phyloP scores from a whole-genome alignment of 805 yeast species.

The Starmerella lactis-condensi region DNA sequence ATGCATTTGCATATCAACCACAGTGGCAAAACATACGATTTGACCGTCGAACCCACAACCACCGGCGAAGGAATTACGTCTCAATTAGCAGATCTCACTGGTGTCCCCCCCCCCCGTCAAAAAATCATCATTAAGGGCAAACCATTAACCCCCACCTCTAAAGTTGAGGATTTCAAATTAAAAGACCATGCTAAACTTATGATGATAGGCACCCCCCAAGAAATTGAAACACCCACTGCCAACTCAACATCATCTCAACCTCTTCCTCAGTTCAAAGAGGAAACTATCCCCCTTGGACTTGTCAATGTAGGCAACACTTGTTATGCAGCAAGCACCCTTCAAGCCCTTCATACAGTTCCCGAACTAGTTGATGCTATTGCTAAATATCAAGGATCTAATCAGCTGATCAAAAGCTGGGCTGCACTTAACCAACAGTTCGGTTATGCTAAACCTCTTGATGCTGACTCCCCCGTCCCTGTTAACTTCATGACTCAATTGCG shows the following conservation, averaged over 20 bases:
- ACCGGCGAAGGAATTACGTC: constrained; percentile 47
- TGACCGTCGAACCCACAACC: constrained; percentile 34
- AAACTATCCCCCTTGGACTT: constrained; percentile 41
- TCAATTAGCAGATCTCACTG: constrained; percentile 53
- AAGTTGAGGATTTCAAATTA: constrained; percentile 33
- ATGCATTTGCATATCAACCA: constrained; percentile 36
- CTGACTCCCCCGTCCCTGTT: constrained; percentile 43
- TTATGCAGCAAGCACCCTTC: constrained; percentile 54
- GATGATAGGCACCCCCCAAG: constrained; percentile 74
- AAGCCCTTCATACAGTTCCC: constrained; percentile 31
- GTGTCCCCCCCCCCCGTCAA: constrained; percentile 76
- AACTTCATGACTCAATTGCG: constrained; percentile 39
- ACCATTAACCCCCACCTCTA: constrained; percentile 56
- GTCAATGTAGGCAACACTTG: constrained; percentile 61
- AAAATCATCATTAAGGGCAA: constrained; percentile 82
- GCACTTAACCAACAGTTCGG: constrained; percentile 21
- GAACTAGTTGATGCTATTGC: constrained; percentile 33
- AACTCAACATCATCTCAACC: constrained; percentile 31
- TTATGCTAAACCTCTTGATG: constrained; percentile 12
- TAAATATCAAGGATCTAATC: constrained; percentile 24
- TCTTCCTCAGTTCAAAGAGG: constrained; percentile 23
- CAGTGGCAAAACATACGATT: constrained; percentile 46
- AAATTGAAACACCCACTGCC: constrained; percentile 21
- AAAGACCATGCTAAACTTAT: constrained; percentile 53
- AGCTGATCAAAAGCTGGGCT: constrained; percentile 21